A percentile compares a stretch with the other conserved stretches of the same genome.
phyloP scores from a whole-genome alignment of 768 basidiomycete species.

The Trametes coccinea region DNA sequence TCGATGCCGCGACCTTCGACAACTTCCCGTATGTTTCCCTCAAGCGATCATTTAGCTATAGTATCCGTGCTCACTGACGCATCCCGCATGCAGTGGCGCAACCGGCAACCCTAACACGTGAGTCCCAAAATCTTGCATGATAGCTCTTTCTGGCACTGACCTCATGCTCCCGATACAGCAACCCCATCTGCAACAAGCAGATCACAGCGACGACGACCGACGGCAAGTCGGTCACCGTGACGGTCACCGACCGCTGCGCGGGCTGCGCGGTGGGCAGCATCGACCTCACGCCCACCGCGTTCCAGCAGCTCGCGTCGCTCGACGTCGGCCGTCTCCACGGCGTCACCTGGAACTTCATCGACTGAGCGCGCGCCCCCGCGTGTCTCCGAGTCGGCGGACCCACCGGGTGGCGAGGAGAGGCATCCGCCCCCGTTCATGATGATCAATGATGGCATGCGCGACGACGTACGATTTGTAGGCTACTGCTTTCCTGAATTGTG shows the following conservation, averaged over 20 bases:
- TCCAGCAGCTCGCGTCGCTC: slow-evolving; percentile 28
- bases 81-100: slow-evolving; percentile 17
- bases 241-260: slow-evolving; percentile 34
- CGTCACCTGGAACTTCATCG: slow-evolving; percentile 28
- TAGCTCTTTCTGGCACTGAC: too few relatives aligned
- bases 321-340: slow-evolving; percentile 29
- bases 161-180: slow-evolving; percentile 20
- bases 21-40: slow-evolving; percentile 30
- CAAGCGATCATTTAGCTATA: not conserved
- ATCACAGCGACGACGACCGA: slow-evolving; percentile 28
- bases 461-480: slow-evolving; percentile 19
- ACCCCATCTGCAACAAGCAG: slow-evolving; percentile 36
- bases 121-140: not conserved
- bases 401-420: not conserved
- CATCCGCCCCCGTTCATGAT: slow-evolving; percentile 5
- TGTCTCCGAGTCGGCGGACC: not conserved
- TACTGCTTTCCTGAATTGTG: slow-evolving; percentile 16
- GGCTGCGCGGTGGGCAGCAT: slow-evolving; percentile 31
- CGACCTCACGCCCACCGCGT: slow-evolving; percentile 33
- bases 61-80: not conserved
- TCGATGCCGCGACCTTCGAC: slow-evolving; percentile 37
- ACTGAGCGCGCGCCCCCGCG: slow-evolving; percentile 2
- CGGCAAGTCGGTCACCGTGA: slow-evolving; percentile 30
- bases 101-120: slow-evolving; percentile 17
- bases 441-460: slow-evolving; percentile 6